These are phyloP conservation scores for Thelonectria blattea DNA, from an alignment of 2,329 filamentous ascomycete genomes.

Conservation along the genomic window DNA sequence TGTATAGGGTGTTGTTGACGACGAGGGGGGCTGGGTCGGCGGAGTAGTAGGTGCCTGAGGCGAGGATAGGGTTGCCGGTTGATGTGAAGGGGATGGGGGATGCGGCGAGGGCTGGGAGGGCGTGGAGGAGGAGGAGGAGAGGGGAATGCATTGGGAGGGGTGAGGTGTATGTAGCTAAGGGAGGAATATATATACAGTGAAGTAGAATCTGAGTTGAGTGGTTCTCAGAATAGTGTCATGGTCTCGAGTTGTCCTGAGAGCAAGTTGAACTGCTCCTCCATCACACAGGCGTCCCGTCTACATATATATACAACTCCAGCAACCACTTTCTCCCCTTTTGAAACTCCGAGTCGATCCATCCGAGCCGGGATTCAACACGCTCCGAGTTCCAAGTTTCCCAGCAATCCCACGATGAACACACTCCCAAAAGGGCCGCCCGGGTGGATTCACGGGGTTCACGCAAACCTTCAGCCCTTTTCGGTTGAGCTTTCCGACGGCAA, in stretches of 20 bases:
- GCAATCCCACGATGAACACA: conserved; percentile 5
- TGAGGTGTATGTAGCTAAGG: too few relatives aligned
- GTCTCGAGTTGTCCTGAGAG: too few relatives aligned
- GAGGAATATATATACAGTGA: too few relatives aligned
- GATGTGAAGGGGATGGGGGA: conserved; percentile 31
- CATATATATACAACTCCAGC: not conserved
- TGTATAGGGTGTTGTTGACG: conserved; percentile 45
- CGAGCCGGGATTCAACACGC: conserved; percentile 1
- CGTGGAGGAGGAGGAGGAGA: not conserved
- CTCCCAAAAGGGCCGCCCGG: not conserved
- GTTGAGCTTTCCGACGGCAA: not conserved
- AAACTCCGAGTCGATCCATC: conserved; percentile 8
- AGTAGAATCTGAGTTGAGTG: too few relatives aligned
- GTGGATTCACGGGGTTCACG: too few relatives aligned
- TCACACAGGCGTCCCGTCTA: too few relatives aligned
- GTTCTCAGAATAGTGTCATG: too few relatives aligned
- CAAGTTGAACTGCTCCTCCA: not conserved
- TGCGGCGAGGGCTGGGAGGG: conserved; percentile 2
- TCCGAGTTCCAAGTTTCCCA: not conserved
- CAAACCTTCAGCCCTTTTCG: not conserved
- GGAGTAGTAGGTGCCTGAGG: conserved; percentile 46
- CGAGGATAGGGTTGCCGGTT: conserved; percentile 45
- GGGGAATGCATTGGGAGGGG: not conserved
- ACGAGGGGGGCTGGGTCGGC: conserved; percentile 48
- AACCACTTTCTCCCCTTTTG: not conserved